Conservation (phyloP, 1,139 yeast species). For the Candida tunisiensis region DNA sequence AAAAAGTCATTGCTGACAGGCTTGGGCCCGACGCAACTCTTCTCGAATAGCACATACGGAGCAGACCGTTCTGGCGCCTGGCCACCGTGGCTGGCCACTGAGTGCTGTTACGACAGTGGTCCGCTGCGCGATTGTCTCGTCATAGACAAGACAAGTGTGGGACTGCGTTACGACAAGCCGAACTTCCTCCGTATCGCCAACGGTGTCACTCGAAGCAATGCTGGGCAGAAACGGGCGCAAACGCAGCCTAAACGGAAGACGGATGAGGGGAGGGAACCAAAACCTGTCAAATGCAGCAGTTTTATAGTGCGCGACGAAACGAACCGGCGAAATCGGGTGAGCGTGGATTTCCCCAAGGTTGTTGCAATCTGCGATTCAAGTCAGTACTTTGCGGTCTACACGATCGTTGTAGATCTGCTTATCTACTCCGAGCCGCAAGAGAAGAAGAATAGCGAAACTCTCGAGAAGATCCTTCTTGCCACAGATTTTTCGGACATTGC, state of each 20-base stretch:
- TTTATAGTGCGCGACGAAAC: conserved; percentile 16
- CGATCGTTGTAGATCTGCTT: conserved; percentile 46
- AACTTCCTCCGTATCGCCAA: conserved; percentile 38
- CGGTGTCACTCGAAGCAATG: no score
- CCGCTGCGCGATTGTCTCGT: conserved; percentile 40
- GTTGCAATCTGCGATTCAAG: conserved; percentile 54
- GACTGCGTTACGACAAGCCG: conserved; percentile 46
- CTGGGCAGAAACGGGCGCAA: no score
- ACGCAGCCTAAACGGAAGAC: background rate
- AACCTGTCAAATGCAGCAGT: conserved; percentile 5
- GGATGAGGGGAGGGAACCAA: background rate
- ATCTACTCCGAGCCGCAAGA: conserved; percentile 49
- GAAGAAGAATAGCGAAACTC: conserved; percentile 36
- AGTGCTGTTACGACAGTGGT: conserved; percentile 54
- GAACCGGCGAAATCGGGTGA: conserved; percentile 25
- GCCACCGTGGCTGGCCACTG: conserved; percentile 74
- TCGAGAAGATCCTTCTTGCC: conserved; percentile 51
- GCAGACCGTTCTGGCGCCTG: conserved; percentile 24
- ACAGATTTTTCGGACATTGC: conserved; percentile 47
- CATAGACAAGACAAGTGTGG: conserved; percentile 45
- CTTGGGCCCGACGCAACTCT: conserved; percentile 26
- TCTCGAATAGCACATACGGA: conserved; percentile 7
- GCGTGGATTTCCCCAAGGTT: conserved; percentile 52
- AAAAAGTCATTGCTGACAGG: no score
- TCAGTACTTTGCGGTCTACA: conserved; percentile 55